phyloP scores from a whole-genome alignment of 129 eudicot genomes.

The Ambrosia trifida region DNA sequence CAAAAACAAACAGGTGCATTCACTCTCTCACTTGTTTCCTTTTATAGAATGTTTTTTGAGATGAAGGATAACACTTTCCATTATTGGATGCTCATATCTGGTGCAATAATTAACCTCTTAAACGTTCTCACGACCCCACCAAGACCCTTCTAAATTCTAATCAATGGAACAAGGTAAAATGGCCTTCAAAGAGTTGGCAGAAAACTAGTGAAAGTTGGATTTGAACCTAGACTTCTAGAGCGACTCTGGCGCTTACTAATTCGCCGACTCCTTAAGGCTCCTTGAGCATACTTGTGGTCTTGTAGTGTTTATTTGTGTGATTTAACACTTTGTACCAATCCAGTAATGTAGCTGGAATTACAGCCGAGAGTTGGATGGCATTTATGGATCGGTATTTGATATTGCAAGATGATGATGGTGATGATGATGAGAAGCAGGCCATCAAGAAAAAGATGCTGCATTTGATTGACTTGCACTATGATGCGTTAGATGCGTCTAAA shows the following conservation, averaged over 20 bases:
- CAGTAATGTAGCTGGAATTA: constrained; percentile 29
- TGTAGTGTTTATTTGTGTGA: neutral
- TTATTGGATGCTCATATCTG: no score
- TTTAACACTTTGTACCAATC: constrained; percentile 15
- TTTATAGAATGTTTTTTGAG: no score
- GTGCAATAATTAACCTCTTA: no score
- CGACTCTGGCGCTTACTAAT: neutral
- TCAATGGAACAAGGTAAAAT: neutral
- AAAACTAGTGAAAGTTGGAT: neutral
- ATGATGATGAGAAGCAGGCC: constrained; percentile 3
- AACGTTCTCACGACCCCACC: neutral
- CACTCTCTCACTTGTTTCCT: constrained; percentile 6
- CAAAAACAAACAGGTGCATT: constrained; percentile 21
- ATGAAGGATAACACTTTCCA: no score
- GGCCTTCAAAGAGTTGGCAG: neutral
- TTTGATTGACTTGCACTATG: constrained; percentile 33
- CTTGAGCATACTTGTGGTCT: neutral
- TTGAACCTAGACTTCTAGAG: neutral
- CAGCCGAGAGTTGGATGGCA: constrained; percentile 34
- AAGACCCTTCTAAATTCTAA: neutral
- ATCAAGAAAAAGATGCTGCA: constrained; percentile 16
- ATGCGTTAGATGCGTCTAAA: constrained; percentile 32
- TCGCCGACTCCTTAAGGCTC: neutral
- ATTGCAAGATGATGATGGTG: constrained; percentile 23
- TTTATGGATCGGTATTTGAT: constrained; percentile 28